Evolutionary conservation across 805 yeast species (phyloP).

Genomic region (Teunomyces aglyptinius): DNA sequence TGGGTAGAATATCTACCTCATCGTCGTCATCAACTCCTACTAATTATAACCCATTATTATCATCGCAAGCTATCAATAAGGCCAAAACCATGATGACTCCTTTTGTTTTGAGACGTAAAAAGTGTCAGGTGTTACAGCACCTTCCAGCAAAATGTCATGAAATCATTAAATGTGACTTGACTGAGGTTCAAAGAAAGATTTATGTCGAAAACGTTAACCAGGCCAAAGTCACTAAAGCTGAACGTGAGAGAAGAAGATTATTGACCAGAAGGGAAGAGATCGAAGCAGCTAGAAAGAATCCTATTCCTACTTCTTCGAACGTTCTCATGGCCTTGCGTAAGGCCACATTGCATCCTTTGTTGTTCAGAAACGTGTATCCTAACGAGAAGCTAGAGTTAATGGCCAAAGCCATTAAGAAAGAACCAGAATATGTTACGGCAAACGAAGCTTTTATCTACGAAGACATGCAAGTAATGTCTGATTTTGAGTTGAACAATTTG

Average conservation of each 20-base stretch:
- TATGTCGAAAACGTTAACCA: conserved; percentile 58
- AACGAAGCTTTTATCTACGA: conserved; percentile 75
- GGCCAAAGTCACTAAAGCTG: conserved; percentile 40
- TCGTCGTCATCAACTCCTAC: conserved; percentile 33
- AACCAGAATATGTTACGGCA: conserved; percentile 77
- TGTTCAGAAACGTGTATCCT: conserved; percentile 66
- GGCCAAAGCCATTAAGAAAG: conserved; percentile 78
- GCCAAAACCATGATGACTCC: conserved; percentile 99
- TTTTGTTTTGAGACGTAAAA: conserved; percentile 86
- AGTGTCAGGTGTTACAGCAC: conserved; percentile 87
- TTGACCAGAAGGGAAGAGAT: conserved; percentile 34
- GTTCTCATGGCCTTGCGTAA: conserved; percentile 86
- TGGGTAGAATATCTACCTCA: conserved; percentile 55
- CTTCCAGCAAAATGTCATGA: conserved; percentile 73
- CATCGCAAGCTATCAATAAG: conserved; percentile 86
- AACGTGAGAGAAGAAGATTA: conserved; percentile 42
- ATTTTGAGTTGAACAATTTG: conserved; percentile 76
- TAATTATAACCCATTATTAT: conserved; percentile 72
- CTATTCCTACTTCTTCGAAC: conserved; percentile 55
- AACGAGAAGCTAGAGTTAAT: conserved; percentile 58
- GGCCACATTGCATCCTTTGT: conserved; percentile 87
- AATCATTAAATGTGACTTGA: conserved; percentile 65
- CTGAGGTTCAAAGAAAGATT: conserved; percentile 50
- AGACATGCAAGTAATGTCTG: conserved; percentile 95
- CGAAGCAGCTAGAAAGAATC: conserved; percentile 26